A percentile compares a stretch with the other conserved stretches of the same genome.
These are phyloP conservation scores for Helotiales sp. DNA, from an alignment of 2,329 filamentous ascomycete genomes.

Conservation along the genomic window DNA sequence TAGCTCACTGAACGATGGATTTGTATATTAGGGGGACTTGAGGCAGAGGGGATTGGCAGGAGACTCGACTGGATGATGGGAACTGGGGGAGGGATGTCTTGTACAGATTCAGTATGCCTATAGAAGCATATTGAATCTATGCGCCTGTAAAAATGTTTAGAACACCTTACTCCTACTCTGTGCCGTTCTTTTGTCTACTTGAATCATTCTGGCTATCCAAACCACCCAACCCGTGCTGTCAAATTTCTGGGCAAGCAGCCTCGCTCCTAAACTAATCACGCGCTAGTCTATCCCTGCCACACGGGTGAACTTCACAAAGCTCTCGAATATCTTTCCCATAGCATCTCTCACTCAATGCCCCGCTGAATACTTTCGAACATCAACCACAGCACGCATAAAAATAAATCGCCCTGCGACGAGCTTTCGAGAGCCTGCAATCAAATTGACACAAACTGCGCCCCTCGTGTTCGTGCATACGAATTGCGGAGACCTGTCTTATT, in stretches of 20 bases:
- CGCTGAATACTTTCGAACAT: constrained; percentile 9
- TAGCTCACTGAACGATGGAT: constrained; percentile 41
- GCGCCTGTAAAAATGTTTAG: constrained; percentile 45
- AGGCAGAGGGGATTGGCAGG: constrained; percentile 19
- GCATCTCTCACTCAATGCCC: background rate
- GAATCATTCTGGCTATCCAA: background rate
- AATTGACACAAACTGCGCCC: background rate
- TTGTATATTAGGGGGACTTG: constrained; percentile 38
- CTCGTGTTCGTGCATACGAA: constrained; percentile 32
- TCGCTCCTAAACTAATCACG: background rate
- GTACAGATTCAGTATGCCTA: constrained; percentile 40
- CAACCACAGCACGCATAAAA: background rate
- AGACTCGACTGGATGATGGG: constrained; percentile 30
- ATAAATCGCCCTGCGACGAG: background rate
- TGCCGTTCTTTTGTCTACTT: background rate
- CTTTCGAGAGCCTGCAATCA: background rate
- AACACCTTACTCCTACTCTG: constrained; percentile 41
- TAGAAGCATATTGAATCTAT: constrained; percentile 40
- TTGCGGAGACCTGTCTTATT: constrained; percentile 33
- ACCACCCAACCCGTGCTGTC: background rate
- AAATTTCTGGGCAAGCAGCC: constrained; percentile 8
- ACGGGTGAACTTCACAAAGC: constrained; percentile 8
- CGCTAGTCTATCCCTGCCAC: constrained; percentile 10
- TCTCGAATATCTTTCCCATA: constrained; percentile 4
- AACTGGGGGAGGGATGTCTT: constrained; percentile 31